Base-by-base conservation (phyloP, 495 filamentous ascomycete genomes). In the Acidomyces sp. region DNA sequence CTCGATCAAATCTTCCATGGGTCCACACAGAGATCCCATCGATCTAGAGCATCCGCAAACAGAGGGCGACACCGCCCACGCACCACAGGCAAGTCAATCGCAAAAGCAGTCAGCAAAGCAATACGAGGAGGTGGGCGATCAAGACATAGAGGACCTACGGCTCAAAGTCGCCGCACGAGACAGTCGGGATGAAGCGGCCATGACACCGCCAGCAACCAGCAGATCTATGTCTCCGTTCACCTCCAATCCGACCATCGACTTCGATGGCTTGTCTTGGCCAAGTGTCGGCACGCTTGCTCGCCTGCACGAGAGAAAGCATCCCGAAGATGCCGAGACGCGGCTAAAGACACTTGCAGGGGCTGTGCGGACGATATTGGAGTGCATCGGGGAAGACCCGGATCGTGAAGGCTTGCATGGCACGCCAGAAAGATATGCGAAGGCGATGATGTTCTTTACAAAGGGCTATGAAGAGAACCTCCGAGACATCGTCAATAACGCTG, bases 371-470 rank as follows among this genome's bases (percentile, higher is more conserved):
- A 83, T 97, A 25, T 68, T 97, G 5, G 92, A 97, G 63, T 96
- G 90, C 52, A 71, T 97, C 28, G 92, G 90, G 43, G 90, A 97
- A 62, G 92, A 97, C 56, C 85, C 90, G 0, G 78, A 88, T 53
- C 73, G 90, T 27, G 87, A 94, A 55, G 90, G 90, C 5, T 67
- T 97, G 19, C 70, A 81, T 2, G 80, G 77, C 28, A 97, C 90
- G 1, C 90, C 92, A 2, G 75, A 82, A 49, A 67, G 90, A 42
- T 95, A 95, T 62, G 90, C 92, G 43, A 88, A 88, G 60, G 90
- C 90, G 4, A 87, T 97, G 85, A 70, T 97, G 16, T 93, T 82
- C 68, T 93, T 97, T 64, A 97, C 90, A n/a, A 93, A 94, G 58
- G 90, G 90, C 20, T 97, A 97, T 53, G 84, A 95, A 62, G 80